These are phyloP conservation scores for Diaporthe eres DNA, from an alignment of 2,329 filamentous ascomycete genomes.

Conservation along the genomic window DNA sequence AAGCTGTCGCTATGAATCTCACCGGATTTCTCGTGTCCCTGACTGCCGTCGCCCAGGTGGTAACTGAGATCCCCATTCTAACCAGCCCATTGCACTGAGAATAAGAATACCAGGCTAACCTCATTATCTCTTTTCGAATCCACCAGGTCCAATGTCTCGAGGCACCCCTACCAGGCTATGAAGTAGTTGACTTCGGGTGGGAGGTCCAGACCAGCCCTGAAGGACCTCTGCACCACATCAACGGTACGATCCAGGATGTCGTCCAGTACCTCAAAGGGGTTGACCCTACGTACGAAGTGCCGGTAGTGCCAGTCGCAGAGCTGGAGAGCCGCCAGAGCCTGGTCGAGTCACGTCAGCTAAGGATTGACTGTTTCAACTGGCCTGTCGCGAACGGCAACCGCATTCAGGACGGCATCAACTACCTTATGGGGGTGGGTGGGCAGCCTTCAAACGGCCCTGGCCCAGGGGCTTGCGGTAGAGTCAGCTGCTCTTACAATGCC, in stretches of 20 bases:
- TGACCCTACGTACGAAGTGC: neutral
- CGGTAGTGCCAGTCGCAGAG: neutral
- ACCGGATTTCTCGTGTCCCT: neutral
- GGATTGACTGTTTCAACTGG: neutral
- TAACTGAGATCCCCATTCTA: neutral
- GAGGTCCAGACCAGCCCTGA: neutral
- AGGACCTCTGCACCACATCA: neutral
- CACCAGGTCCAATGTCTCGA: neutral
- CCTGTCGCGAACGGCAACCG: neutral
- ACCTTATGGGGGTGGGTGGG: neutral
- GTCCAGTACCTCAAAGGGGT: neutral
- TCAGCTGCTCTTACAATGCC: neutral
- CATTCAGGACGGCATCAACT: neutral
- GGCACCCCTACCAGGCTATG: neutral
- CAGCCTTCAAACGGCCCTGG: conserved; percentile 7
- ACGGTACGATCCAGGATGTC: neutral
- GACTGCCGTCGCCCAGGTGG: neutral
- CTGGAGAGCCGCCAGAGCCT: neutral
- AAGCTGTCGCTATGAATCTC: neutral
- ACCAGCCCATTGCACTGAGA: neutral
- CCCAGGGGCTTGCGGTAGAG: conserved; percentile 7
- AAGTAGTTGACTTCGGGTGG: neutral
- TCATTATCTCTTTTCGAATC: neutral
- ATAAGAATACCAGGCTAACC: neutral
- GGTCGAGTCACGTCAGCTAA: neutral